Evolutionary conservation across 306 rosid species (phyloP), one percentile per base, ranked within the genome.

Genomic region (Elaeagnus macrophylla): DNA sequence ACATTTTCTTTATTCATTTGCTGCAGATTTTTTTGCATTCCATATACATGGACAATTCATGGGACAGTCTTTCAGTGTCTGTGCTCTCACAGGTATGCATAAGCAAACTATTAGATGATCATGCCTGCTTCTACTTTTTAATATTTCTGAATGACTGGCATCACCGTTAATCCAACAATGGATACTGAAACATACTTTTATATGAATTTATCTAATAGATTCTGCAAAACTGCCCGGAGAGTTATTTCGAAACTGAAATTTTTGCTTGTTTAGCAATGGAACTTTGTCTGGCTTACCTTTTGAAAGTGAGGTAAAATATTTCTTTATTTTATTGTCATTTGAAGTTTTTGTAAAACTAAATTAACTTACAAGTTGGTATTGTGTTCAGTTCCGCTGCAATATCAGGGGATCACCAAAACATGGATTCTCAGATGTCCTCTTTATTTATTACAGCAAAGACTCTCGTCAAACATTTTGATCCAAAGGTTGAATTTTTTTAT

Each of bases 11-110:
- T n/a, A 72, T 64, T 42, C 42, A 67, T 65, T n/a, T 69, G 36
- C 10, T 82, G 80, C 94, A 91, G 97, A 79, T 84, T 67, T 83
- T 91, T 74, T 82, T 79, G 19, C 86, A 84, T 69, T 78, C 77
- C 75, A 82, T 83, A n/a, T 73, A 57, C 81, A 72, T 71, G 84
- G 94, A 84, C 71, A 76, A 62, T 59, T 72, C 89, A 15, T 91
- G 95, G 94, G 79, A 77, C 66, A 75, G 86, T 67, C 96, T 81
- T 48, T 84, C 95, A 7, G 54, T 78, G 47, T 80, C 85, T 59
- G 78, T 84, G 59, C 64, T 91, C 64, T 78, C 86, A 72, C 83
- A 91, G 96, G 97, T 91, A 82, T 25, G 32, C 32, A 37, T 54
- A 62, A 17, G 49, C 58, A 9, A 53, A 45, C 5, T 40, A 43